Evolutionary conservation across 2,329 filamentous ascomycete genomes (phyloP), one percentile per base, ranked within the genome.

Genomic region (Pseudofabraea citricarpa): DNA sequence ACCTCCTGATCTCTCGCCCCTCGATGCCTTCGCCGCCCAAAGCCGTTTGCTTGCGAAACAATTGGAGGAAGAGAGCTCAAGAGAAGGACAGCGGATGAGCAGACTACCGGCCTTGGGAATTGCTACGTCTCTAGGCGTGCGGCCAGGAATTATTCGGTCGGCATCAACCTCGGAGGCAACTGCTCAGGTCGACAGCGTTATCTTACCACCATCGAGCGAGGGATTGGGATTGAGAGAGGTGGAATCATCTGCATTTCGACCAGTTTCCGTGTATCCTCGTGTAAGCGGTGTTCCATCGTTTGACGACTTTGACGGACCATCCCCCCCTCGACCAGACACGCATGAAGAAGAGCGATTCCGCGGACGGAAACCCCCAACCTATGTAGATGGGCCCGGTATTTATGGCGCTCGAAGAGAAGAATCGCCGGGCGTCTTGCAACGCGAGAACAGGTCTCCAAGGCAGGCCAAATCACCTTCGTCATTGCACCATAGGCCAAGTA

Each of bases 1-100:
- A 1, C 91, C 93, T 16, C 93, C 93, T 5, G 87, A 93, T 41
- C 75, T 97, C 44, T 97, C 93, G 6, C 93, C 93, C 9, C 77
- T 98, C 52, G 93, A 98, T 73, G 91, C 91, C 37, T 94, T 98
- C 62, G 91, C 91, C 18, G 76, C 91, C 49, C 91, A 97, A 61
- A 94, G 90, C 56, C 84, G 91, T 45, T 70, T 94, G 56, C 77
- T 98, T 40, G 90, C 90, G 29, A 87, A 81, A 66, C 86, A 95
- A 65, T 79, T 98, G 48, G 85, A 95, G 63, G 35, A 37, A 32
- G 84, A 93, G 54, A 83, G 79, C 51, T 77, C 80, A 47, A 82
- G 79, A 59, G 77, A 79, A 49, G 90, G 87, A 39, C 81, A 83
- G 52, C 80, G 90, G 45, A 78, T 96, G 67, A 96, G 90, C 67